Percentiles rank a stretch among this genome's conserved stretches.
phyloP scores from a whole-genome alignment of 495 filamentous ascomycete genomes.

The Haplographium delicatum region DNA sequence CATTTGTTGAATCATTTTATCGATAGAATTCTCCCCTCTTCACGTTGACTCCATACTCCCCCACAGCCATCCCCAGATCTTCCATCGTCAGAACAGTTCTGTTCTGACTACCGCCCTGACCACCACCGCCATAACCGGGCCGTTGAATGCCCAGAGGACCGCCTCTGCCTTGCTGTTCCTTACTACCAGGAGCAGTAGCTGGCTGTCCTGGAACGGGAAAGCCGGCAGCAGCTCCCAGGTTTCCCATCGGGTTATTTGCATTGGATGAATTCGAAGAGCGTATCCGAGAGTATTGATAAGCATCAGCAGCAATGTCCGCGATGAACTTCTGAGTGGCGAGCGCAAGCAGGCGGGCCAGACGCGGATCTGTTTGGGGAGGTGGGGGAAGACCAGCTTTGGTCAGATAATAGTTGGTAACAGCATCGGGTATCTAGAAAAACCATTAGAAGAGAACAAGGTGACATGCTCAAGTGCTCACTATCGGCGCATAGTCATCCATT shows the following conservation, averaged over 20 bases:
- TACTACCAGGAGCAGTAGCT: constrained; percentile 48
- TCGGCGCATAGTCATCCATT: constrained; percentile 98
- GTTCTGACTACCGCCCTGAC: constrained; percentile 83
- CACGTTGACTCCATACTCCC: constrained; percentile 94
- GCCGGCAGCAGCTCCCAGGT: constrained; percentile 71
- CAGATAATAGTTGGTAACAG: constrained; percentile 96
- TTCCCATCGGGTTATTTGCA: constrained; percentile 82
- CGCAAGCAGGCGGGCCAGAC: constrained; percentile 86
- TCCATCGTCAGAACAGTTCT: constrained; percentile 98
- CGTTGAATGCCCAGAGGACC: constrained; percentile 80
- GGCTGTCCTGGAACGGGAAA: constrained; percentile 58
- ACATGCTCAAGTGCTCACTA: constrained; percentile 52
- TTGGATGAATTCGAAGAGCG: constrained; percentile 78
- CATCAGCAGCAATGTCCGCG: constrained; percentile 93
- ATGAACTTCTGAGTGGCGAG: constrained; percentile 98
- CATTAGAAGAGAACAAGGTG: constrained; percentile 4
- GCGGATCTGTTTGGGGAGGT: constrained; percentile 76
- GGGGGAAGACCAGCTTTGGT: constrained; percentile 90
- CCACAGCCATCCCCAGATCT: constrained; percentile 94
- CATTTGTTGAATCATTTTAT: background rate
- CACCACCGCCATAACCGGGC: constrained; percentile 88
- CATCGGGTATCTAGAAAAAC: constrained; percentile 78
- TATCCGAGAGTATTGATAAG: constrained; percentile 95
- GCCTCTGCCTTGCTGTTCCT: constrained; percentile 47
- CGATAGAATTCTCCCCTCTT: constrained; percentile 93